Percentiles rank a stretch among this genome's conserved stretches.
These are phyloP conservation scores for Saxophila tyrrhenica DNA, from an alignment of 495 filamentous ascomycete genomes.

Conservation along the genomic window DNA sequence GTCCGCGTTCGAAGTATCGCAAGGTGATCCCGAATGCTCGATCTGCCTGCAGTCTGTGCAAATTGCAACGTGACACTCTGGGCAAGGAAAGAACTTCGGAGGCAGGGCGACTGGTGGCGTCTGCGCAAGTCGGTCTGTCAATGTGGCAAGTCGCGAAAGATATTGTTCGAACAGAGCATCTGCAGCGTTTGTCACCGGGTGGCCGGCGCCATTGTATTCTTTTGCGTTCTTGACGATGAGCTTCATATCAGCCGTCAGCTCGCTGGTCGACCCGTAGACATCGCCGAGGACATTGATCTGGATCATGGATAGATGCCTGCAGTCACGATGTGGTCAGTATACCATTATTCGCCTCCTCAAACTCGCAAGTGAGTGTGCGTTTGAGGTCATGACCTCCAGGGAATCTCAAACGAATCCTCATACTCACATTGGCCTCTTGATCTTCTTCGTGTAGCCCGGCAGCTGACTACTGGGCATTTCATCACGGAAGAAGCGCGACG, in stretches of 20 bases:
- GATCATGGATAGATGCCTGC: slow-evolving; percentile 5
- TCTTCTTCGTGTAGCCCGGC: neutral
- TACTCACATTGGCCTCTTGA: neutral
- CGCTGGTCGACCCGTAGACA: neutral
- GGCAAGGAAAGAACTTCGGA: slow-evolving; percentile 13
- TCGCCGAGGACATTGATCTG: neutral
- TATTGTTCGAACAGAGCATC: neutral
- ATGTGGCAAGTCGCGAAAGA: neutral
- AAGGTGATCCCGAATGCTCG: slow-evolving; percentile 14
- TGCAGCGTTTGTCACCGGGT: slow-evolving; percentile 8
- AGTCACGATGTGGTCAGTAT: neutral
- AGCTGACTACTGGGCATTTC: neutral
- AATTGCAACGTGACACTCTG: slow-evolving; percentile 20
- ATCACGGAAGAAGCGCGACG: slow-evolving; percentile 10
- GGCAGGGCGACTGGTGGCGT: neutral
- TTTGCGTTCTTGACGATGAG: slow-evolving; percentile 6
- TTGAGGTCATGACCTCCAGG: too few relatives aligned
- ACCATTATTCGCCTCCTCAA: too few relatives aligned
- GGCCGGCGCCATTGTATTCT: slow-evolving; percentile 6
- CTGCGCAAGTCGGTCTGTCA: neutral
- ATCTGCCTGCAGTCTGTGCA: slow-evolving; percentile 22
- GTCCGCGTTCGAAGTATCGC: slow-evolving; percentile 18
- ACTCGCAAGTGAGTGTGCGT: too few relatives aligned
- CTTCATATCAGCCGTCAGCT: slow-evolving; percentile 7
- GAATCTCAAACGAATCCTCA: too few relatives aligned